Evolutionary conservation across 2,329 filamentous ascomycete species (phyloP).

Genomic region (Ophiostoma pallidulum): DNA sequence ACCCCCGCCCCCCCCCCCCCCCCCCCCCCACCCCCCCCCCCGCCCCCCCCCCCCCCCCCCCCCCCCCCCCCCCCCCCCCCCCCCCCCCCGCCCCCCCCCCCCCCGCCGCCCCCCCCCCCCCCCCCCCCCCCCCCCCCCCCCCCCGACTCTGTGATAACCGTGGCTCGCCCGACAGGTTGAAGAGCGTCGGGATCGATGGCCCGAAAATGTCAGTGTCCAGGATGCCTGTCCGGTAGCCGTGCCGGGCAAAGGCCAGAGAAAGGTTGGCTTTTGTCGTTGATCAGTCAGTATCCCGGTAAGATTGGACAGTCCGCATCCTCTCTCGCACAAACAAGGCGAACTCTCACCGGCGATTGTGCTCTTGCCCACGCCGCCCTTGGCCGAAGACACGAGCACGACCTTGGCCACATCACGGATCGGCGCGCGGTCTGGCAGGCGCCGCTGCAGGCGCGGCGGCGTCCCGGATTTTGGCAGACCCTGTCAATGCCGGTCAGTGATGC

Average conservation of each 20-base stretch:
- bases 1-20: too few relatives aligned
- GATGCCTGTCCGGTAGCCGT: constrained; percentile 74
- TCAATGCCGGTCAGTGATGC: not conserved
- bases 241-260: constrained; percentile 73
- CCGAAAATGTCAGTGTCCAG: constrained; percentile 96
- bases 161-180: constrained; percentile 73
- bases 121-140: too few relatives aligned
- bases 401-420: constrained; percentile 78
- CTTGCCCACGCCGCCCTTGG: constrained; percentile 97
- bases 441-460: constrained; percentile 63
- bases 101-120: too few relatives aligned
- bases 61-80: too few relatives aligned
- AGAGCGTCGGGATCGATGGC: constrained; percentile 82
- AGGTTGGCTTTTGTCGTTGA: constrained; percentile 56
- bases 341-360: constrained; percentile 72
- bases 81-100: too few relatives aligned
- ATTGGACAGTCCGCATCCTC: too few relatives aligned
- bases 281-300: not conserved
- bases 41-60: too few relatives aligned
- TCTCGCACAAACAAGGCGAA: too few relatives aligned
- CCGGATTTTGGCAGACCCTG: constrained; percentile 80
- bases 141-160: constrained; percentile 62
- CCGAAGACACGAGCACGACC: constrained; percentile 92
- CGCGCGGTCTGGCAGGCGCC: constrained; percentile 70
- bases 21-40: too few relatives aligned